Evolutionary conservation across 805 yeast genomes (phyloP), one percentile per base, ranked within the genome.

Genomic region (Starmera pachycereana): DNA sequence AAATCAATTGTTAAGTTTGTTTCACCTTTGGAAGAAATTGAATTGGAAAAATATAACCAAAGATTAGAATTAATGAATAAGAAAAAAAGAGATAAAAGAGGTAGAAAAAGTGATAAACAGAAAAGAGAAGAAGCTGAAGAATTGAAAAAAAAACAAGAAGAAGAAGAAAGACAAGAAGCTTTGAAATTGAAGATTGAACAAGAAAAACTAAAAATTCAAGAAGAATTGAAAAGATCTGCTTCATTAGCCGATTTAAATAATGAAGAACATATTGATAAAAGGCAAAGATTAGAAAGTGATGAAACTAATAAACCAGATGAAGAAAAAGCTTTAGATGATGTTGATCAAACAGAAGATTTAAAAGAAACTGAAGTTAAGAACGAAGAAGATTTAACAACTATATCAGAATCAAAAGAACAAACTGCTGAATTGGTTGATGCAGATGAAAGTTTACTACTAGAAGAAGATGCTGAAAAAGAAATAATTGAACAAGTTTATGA

Each of bases 11-110:
- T 71, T n/a, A 60, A 66, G 14, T 67, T 56, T 32, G 71, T 84
- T 3, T 69, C 81, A 0, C 88, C 95, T 0, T 48, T 65, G 2
- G 83, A 79, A 48, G 92, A 82, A 48, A 58, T 76, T 8, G 71
- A 68, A 36, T 71, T 69, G 42, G 68, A 68, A 16, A 62, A 68
- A 43, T 65, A 65, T 41, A 60, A 44, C 37, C 33, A 46, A 61
- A 61, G 63, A 48, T 44, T 73, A 68, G 47, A 53, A 52, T 53
- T 57, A 46, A 8, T 54, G 51, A 29, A 59, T 54, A 34, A 53
- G 44, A 62, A 61, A 63, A 64, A 69, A 50, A 60, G 71, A 52
- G 67, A 68, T 51, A 67, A 62, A 54, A 67, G 67, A 56, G 67
- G 61, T 49, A 60, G 60, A 50, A 60, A 42, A 49, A 58, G 65